A percentile compares a stretch with the other conserved stretches of the same genome.
phyloP scores from a whole-genome alignment of 2,329 filamentous ascomycete genomes.

The Talaromyces sp. region DNA sequence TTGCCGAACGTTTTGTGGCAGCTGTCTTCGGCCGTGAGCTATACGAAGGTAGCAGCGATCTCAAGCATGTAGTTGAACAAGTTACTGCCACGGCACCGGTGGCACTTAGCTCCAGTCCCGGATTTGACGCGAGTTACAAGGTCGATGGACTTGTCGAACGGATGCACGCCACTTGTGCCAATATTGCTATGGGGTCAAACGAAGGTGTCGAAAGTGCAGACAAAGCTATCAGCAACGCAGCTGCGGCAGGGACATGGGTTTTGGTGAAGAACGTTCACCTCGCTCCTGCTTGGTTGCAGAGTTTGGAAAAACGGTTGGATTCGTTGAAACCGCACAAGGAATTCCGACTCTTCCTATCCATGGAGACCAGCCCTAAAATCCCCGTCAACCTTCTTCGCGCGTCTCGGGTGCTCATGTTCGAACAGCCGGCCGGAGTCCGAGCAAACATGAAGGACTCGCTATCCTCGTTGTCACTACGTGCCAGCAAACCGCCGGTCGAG shows the following conservation, averaged over 20 bases:
- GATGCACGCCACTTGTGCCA: constrained; percentile 76
- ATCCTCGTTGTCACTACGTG: constrained; percentile 71
- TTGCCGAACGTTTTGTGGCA: constrained; percentile 83
- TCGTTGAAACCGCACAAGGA: constrained; percentile 88
- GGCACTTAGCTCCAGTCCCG: constrained; percentile 87
- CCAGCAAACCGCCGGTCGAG: constrained; percentile 80
- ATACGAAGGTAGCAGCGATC: constrained; percentile 78
- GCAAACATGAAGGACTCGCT: constrained; percentile 99
- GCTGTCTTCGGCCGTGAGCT: constrained; percentile 79
- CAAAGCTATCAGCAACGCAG: constrained; percentile 89
- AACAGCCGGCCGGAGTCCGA: constrained; percentile 92
- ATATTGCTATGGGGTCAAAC: constrained; percentile 98
- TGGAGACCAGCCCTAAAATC: constrained; percentile 96
- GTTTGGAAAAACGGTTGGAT: constrained; percentile 93
- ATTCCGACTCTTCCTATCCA: constrained; percentile 93
- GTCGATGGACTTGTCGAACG: constrained; percentile 91
- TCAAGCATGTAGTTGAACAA: constrained; percentile 78
- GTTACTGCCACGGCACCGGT: constrained; percentile 82
- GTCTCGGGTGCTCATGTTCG: constrained; percentile 92
- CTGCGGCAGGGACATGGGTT: constrained; percentile 90
- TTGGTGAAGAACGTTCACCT: constrained; percentile 98
- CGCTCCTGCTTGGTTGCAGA: constrained; percentile 92
- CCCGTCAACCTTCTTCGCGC: constrained; percentile 92
- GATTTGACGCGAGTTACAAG: constrained; percentile 98
- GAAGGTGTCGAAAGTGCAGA: constrained; percentile 89